A percentile compares a stretch with the other conserved stretches of the same genome.
Conservation (phyloP, 345 rosid species). For the Salix purpurea region DNA sequence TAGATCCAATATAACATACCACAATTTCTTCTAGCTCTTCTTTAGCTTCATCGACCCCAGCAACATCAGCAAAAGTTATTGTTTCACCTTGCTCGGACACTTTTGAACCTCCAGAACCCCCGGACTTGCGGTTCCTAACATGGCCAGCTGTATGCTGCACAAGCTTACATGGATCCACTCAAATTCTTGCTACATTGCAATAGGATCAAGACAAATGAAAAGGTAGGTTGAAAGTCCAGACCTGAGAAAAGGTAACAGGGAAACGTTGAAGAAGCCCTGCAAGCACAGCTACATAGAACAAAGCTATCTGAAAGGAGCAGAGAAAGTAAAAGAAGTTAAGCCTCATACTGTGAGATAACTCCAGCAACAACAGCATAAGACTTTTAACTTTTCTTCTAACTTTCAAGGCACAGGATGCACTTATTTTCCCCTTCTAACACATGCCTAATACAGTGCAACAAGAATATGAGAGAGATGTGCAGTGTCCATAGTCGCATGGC, state of each 20-base stretch:
- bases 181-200: slow-evolving; percentile 15
- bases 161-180: slow-evolving; percentile 8
- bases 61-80: slow-evolving; percentile 92
- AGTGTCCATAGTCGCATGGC: too few species aligned
- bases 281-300: slow-evolving; percentile 76
- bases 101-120: slow-evolving; percentile 59
- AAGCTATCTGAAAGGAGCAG: slow-evolving; percentile 53
- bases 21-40: slow-evolving; percentile 98
- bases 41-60: slow-evolving; percentile 96
- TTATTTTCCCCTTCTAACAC: not conserved
- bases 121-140: slow-evolving; percentile 64
- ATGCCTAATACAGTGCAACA: not conserved
- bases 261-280: slow-evolving; percentile 71
- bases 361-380: not conserved
- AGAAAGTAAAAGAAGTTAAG: not conserved
- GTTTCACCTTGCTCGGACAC: slow-evolving; percentile 66
- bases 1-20: slow-evolving; percentile 39
- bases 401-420: not conserved
- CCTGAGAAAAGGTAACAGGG: slow-evolving; percentile 84
- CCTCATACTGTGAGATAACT: not conserved
- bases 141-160: slow-evolving; percentile 74
- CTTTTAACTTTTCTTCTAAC: not conserved
- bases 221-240: slow-evolving; percentile 11
- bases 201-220: slow-evolving; percentile 9
- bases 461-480: not conserved